Base-by-base conservation (phyloP, 129 eudicot genomes). In the Lonicera japonica region DNA sequence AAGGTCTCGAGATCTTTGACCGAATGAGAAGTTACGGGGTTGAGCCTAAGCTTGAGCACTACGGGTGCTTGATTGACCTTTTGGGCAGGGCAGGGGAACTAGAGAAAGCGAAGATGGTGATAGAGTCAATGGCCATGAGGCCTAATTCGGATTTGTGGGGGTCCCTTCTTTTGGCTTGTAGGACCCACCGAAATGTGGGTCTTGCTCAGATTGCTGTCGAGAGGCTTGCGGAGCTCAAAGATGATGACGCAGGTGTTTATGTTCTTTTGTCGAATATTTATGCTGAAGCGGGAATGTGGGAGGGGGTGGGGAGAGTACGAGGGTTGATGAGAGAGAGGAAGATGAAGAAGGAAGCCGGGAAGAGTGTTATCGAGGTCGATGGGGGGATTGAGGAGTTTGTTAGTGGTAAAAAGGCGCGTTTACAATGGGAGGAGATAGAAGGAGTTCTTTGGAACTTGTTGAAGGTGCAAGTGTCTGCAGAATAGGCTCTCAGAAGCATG, bases 221-320 rank as follows among this genome's bases (percentile, higher is more conserved):
- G 65, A 75, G 58, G 60, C 66, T 82, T 65, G 72, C 54, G 73
- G 71, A 70, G 52, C 66, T 82, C 17, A 34, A 56, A 29, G 77
- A 61, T 50, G 85, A 75, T 63, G 84, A 79, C 41, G 56, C 64
- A 65, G 84, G 84, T 24, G 80, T 78, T 56, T 78, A 78, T 65
- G 81, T 72, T 65, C 68, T 78, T 19, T 60, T 78, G 75, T 82
- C 88, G 4, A 82, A 78, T 48, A 72, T 78, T 39, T 82, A 78
- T 53, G 81, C 83, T 14, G 76, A 75, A 55, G 69, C 59, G 34
- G 80, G 74, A 45, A 78, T 59, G 76, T 73, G 77, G 80, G 88
- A 78, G 8, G 65, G 60, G 53, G 88, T 69, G 16, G 41, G 46
- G 68, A 65, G 64, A 61, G 57, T 75, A 62, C 69, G 88, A 59